These are phyloP conservation scores for Gyrodon lividus DNA, from an alignment of 768 basidiomycete species.

Conservation along the genomic window DNA sequence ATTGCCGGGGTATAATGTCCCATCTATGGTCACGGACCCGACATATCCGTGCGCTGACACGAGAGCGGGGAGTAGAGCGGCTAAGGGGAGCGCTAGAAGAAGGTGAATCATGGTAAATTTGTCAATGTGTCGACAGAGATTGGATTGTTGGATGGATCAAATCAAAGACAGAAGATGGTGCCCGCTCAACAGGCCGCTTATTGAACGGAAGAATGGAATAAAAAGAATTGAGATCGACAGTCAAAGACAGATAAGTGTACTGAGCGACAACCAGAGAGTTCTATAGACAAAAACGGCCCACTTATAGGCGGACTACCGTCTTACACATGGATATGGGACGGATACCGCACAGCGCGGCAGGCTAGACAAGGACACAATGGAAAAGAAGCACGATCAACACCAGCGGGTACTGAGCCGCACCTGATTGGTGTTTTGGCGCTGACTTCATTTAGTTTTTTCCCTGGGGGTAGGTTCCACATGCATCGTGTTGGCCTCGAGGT, in stretches of 20 bases:
- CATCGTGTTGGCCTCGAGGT: constrained; percentile 16
- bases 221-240: background rate
- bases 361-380: background rate
- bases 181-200: constrained; percentile 23
- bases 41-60: constrained; percentile 34
- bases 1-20: constrained; percentile 28
- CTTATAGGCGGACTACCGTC: constrained; percentile 17
- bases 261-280: background rate
- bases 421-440: constrained; percentile 7
- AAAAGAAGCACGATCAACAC: background rate
- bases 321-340: constrained; percentile 17
- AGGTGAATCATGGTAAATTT: constrained; percentile 13
- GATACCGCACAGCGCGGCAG: constrained; percentile 15
- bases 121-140: background rate
- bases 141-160: too few species aligned
- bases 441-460: constrained; percentile 3
- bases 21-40: constrained; percentile 29
- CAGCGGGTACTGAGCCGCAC: background rate
- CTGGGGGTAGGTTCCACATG: constrained; percentile 1
- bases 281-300: background rate
- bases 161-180: background rate
- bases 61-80: constrained; percentile 16
- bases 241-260: background rate
- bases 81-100: constrained; percentile 8
- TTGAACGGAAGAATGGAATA: constrained; percentile 6